Base-by-base conservation (phyloP, 2,329 filamentous ascomycete genomes). In the Pseudopyricularia cyperi region DNA sequence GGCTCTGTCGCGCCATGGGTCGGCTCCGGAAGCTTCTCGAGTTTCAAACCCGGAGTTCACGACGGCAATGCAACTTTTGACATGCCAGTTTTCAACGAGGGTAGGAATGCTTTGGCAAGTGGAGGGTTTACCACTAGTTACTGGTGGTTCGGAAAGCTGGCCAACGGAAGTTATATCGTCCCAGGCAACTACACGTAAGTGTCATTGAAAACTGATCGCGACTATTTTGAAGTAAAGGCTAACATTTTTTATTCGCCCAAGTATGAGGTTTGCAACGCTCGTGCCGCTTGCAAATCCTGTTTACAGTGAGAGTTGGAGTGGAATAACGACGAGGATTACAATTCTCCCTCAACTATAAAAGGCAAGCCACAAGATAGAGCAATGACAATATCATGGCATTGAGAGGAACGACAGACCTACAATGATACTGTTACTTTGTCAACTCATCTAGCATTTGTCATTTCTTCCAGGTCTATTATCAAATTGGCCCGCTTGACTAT, bases 101-200 rank as follows among this genome's bases (percentile, higher is more conserved):
- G 17, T 12, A 42, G 37, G 17, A 42, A 42, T 12, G 37, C 37
- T 12, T 24, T 42, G 19, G 22, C 37, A 17, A 42, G 37, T 17
- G 37, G 37, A 12, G 37, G 37, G 4, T 42, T 42, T n/a, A 42
- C 37, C 1, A 22, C 37, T 3, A 42, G 17, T 12, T 42, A 42
- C 37, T 54, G 54, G 55, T 58, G 57, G 55, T 49, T 57, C 2
- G 57, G 57, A 19, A 52, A 53, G 4, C 50, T 58, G 19, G 55
- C 52, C 47, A 57, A 58, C 50, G 55, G 67, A 60, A 34, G 70
- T 64, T 55, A 58, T 57, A 46, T 59, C 63, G 30, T 60, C 63
- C 34, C 65, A 63, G n/a, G 64, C 62, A 39, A 57, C 61, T 54
- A 69, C 62, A 12, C 63, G 49, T 51, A 32, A 42, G 49, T 51